Conservation (phyloP, 2,329 filamentous ascomycete species). For the Alternaria hordeiaustralica region DNA sequence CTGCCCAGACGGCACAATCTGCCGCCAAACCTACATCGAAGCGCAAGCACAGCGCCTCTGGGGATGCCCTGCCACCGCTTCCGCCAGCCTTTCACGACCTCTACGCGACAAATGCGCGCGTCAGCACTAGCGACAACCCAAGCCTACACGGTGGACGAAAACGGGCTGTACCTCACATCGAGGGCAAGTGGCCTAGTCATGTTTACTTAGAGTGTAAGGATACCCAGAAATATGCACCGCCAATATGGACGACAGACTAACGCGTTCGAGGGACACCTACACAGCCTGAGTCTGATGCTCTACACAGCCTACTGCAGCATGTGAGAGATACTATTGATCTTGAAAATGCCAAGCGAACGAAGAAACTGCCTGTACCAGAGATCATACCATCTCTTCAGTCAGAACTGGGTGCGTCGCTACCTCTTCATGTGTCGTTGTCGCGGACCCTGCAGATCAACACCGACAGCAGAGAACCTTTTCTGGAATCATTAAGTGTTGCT, state of each 20-base stretch:
- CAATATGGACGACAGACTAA: conserved; percentile 33
- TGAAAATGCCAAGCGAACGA: conserved; percentile 28
- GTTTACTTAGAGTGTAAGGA: conserved; percentile 90
- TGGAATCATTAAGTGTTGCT: conserved; percentile 60
- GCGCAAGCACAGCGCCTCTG: conserved; percentile 38
- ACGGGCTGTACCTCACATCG: conserved; percentile 80
- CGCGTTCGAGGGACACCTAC: conserved; percentile 48
- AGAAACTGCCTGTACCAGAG: conserved; percentile 37
- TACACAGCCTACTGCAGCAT: conserved; percentile 39
- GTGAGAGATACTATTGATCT: conserved; percentile 27
- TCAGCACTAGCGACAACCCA: conserved; percentile 82
- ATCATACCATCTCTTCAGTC: conserved; percentile 76
- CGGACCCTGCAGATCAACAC: conserved; percentile 77
- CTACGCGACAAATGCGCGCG: conserved; percentile 81
- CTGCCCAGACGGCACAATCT: conserved; percentile 16
- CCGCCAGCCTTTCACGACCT: conserved; percentile 85
- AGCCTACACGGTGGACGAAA: conserved; percentile 83
- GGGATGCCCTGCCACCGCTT: conserved; percentile 69
- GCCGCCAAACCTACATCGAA: conserved; percentile 27
- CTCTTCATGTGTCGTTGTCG: conserved; percentile 90
- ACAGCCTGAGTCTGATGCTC: conserved; percentile 37
- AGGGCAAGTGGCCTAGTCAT: conserved; percentile 92
- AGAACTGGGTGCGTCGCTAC: conserved; percentile 77
- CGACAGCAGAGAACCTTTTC: conserved; percentile 73
- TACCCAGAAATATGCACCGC: conserved; percentile 3